Evolutionary conservation across 352 stramenopile species (phyloP), one percentile per base, ranked within the genome.

Genomic region (Globisporangium alternatum): DNA sequence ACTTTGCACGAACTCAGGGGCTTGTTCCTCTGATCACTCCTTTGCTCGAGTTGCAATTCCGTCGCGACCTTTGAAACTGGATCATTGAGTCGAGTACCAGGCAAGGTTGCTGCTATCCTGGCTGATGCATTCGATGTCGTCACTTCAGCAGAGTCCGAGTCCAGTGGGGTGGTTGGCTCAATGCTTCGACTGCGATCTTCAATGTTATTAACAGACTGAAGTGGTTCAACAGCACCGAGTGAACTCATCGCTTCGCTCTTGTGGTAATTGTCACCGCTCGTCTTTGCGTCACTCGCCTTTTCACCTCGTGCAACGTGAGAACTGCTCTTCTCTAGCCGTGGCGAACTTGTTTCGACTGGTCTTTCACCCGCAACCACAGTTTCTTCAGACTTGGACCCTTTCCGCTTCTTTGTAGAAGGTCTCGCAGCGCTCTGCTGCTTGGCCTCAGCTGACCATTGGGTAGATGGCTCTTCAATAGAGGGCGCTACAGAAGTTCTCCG

Each of bases 401-500:
- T 62, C 39, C 41, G 41, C 30, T 62, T 62, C 39, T 62, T 62
- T 25, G 43, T 17, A 6, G 56, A 43, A 22, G 15, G 15, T 43
- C 21, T 49, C 9, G n/a, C 5, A 19, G 28, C 3, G 1, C 25
- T 44, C n/a, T 62, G 39, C 17, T 54, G 39, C 31, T 62, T 62
- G 17, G 45, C 12, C 10, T 53, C 56, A 13, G 56, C 56, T 41
- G 41, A 15, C 12, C 9, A 19, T 5, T 41, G 43, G 5, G 33
- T 54, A 25, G 15, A 35, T 3, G 41, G 1, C 9, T 30, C 35
- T 15, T 41, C 41, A 8, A 10, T 5, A 13, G 22, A 21, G 4
- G 12, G 12, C 8, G 9, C 17, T 49, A 21, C 30, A 21, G 39
- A 33, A 54, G 28, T 35, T 28, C 13, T 31, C 12, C 41, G 17